Conservation (phyloP, 805 yeast species). For the Suhomyces pyralidae region DNA sequence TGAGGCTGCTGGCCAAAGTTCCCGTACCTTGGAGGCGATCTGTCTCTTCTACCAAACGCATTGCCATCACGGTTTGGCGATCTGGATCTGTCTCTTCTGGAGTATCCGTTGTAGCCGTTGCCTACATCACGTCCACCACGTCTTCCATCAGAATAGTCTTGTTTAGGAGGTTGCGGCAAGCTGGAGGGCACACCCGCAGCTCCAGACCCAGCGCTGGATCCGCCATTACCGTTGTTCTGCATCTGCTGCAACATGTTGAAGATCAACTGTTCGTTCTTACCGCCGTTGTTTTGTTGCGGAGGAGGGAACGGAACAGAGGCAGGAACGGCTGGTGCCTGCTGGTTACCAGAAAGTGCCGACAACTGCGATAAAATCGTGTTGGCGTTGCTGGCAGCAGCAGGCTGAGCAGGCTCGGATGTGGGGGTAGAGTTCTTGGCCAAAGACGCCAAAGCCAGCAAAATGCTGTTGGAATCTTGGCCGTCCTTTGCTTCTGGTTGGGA, state of each 20-base stretch:
- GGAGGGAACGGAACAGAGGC: constrained; percentile 13
- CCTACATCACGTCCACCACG: constrained; percentile 30
- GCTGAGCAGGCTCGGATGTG: constrained; percentile 24
- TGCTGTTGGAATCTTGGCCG: constrained; percentile 51
- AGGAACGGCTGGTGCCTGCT: constrained; percentile 4
- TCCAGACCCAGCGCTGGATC: constrained; percentile 1
- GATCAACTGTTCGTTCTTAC: constrained; percentile 32
- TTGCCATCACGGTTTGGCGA: constrained; percentile 41
- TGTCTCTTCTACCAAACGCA: constrained; percentile 19
- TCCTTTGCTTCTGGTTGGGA: constrained; percentile 13
- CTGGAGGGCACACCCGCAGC: constrained; percentile 6
- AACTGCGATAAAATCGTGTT: constrained; percentile 43
- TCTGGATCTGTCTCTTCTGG: constrained; percentile 53
- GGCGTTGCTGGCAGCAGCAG: constrained; percentile 23
- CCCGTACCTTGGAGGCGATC: constrained; percentile 27
- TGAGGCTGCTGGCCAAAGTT: constrained; percentile 8
- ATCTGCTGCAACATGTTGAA: constrained; percentile 55
- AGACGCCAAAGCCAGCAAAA: constrained; percentile 67
- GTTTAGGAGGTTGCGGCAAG: constrained; percentile 6
- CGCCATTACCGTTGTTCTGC: constrained; percentile 26
- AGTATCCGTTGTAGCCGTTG: constrained; percentile 34
- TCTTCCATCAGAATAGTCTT: constrained; percentile 19
- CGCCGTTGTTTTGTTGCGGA: constrained; percentile 2
- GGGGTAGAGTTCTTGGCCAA: constrained; percentile 46
- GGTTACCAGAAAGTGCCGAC: constrained; percentile 35